Base-by-base conservation (phyloP, 768 basidiomycete genomes). In the Amanita muscaria region DNA sequence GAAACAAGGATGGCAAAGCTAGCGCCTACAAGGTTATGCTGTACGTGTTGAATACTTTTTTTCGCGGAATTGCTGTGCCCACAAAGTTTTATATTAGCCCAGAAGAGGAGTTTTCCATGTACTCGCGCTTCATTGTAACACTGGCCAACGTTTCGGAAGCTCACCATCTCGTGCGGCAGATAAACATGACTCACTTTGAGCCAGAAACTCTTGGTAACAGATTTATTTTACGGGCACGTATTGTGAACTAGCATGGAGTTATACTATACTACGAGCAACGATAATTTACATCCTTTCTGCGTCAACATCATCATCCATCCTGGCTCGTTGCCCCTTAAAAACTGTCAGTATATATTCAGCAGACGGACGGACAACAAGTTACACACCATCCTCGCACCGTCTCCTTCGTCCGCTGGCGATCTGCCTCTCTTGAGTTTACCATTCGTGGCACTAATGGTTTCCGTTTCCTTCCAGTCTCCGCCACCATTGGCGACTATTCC, bases 401-500 rank as follows among this genome's bases (percentile, higher is more conserved):
- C 83, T 0, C 68, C 82, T 36, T 88, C 86, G 37, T 88, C 86
- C 3, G 85, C 84, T 37, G 83, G 85, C 35, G 86, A 88, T 52
- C 86, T 73, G 24, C 64, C 83, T 41, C 86, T 74, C 56, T 89
- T 89, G 53, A 77, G 69, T 27, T 65, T 68, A 35, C 61, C 63
- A 25, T 67, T 66, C 14, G 58, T 52, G 16, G 50, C 58, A 31
- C 60, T 53, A n/a, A n/a, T n/a, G 38, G 56, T 67, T 42, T 84
- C 74, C 3, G 71, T 61, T 47, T 83, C 80, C 59, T 84, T 88
- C 85, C 88, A 91, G 50, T 90, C 87, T 46, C 72, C 88, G 44
- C 88, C 89, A 21, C 89, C 90, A 42, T 80, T 72, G 35, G 88
- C 88, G 48, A 88, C 82, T 38, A 82, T 84, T 16, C 80, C 86